A percentile compares a stretch with the other conserved stretches of the same genome.
Evolutionary conservation across 371 early-diverging fungal species (phyloP).

Genomic region (Haplosporangium sp.): DNA sequence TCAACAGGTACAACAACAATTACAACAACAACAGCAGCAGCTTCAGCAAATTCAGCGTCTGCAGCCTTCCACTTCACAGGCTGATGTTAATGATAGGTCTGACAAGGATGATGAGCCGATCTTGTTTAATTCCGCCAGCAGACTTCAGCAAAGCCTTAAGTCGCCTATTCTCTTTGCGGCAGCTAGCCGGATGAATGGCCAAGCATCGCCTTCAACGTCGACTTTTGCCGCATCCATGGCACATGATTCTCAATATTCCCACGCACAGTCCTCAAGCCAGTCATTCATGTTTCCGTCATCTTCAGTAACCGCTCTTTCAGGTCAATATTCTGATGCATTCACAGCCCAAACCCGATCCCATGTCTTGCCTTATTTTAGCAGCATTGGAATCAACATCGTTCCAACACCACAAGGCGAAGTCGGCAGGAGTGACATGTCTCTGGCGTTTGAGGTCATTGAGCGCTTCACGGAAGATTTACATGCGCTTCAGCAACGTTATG

Average conservation of each 20-base stretch:
- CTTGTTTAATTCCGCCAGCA: slow-evolving; percentile 31
- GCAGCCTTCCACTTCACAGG: not conserved
- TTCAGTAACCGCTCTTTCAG: not conserved
- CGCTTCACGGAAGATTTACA: slow-evolving; percentile 40
- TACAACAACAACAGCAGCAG: slow-evolving; percentile 4
- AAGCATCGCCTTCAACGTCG: not conserved
- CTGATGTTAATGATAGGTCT: slow-evolving; percentile 1
- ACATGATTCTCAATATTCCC: not conserved
- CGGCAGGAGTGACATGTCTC: slow-evolving; percentile 46
- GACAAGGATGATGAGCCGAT: slow-evolving; percentile 21
- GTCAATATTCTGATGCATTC: not conserved
- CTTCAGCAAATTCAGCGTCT: slow-evolving; percentile 3
- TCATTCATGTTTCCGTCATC: not conserved
- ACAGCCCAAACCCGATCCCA: slow-evolving; percentile 8
- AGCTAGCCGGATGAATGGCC: slow-evolving; percentile 19
- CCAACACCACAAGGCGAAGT: slow-evolving; percentile 30
- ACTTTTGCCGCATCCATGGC: not conserved
- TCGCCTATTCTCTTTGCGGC: slow-evolving; percentile 43
- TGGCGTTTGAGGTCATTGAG: slow-evolving; percentile 52
- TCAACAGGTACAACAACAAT: slow-evolving; percentile 14
- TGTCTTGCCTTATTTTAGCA: slow-evolving; percentile 15
- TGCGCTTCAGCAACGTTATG: slow-evolving; percentile 36
- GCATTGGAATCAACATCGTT: slow-evolving; percentile 44
- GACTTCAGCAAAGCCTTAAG: slow-evolving; percentile 23
- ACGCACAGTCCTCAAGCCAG: not conserved